Evolutionary conservation across 805 yeast genomes (phyloP), one percentile per base, ranked within the genome.

Genomic region (Wickerhamiella hasegawae): DNA sequence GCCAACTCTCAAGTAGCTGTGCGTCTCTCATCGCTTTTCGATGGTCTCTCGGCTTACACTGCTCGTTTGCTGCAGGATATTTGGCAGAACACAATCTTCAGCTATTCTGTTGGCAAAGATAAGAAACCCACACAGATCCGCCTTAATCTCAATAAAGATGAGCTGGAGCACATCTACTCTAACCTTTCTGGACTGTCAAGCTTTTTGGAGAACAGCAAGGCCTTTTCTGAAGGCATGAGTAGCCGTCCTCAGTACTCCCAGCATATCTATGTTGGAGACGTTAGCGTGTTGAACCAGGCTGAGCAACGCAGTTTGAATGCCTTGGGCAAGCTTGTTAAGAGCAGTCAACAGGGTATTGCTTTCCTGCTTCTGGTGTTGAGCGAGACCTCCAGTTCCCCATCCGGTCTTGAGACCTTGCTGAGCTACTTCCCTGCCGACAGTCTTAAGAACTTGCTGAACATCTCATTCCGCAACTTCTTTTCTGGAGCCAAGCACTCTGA

Each of bases 221-320:
- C 66, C 46, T 53, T 58, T 60, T 47, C 59, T 54, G 54, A 66
- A 56, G 65, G 66, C 1, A 42, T 61, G 37, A 52, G 55, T 26
- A 43, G 39, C 32, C 41, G 50, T 15, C 43, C 40, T 8, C 25
- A 35, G 16, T 30, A 35, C 14, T 22, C 37, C 2, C 31, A 33
- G 26, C 24, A 19, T 4, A 18, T 14, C 4, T 33, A 25, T 15
- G 21, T 37, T 58, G 51, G 48, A 45, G 29, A 34, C 15, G 47
- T 34, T 33, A 52, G 38, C 33, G 51, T 31, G 35, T 48, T 35
- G 52, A 57, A 31, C 34, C 85, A 90, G 55, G 94, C 94, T 1
- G 98, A 90, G 53, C 84, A 82, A 48, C 74, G 83, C 48, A 94
- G 94, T 5, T 70, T 87, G 44, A 73, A 75, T 19, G 73, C 95